Evolutionary conservation across 257 asterid species (phyloP).

Genomic region (Verbena officinalis): DNA sequence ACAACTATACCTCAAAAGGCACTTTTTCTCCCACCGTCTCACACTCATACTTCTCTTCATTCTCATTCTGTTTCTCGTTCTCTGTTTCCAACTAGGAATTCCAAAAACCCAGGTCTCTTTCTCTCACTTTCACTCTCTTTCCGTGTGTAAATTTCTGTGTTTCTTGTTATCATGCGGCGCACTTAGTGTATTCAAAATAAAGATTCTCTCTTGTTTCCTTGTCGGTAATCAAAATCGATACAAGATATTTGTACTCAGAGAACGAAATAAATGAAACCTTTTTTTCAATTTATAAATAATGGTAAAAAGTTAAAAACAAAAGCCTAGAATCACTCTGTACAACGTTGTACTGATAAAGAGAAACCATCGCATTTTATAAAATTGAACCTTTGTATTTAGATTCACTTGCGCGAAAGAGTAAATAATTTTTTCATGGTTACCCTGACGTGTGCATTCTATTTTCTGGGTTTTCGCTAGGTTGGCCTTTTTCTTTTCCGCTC

Average conservation of each 20-base stretch:
- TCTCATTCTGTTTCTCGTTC: too few species aligned
- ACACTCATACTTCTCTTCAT: slow-evolving; percentile 23
- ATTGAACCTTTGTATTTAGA: neutral
- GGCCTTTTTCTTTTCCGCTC: too few species aligned
- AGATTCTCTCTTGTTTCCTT: slow-evolving; percentile 20
- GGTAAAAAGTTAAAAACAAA: neutral
- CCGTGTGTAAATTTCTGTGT: neutral
- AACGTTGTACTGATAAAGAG: neutral
- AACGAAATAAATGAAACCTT: neutral
- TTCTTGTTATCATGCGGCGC: neutral
- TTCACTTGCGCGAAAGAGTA: neutral
- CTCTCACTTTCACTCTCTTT: slow-evolving; percentile 1
- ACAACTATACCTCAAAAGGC: slow-evolving; percentile 24
- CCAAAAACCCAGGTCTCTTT: slow-evolving; percentile 27
- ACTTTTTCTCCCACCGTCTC: slow-evolving; percentile 13
- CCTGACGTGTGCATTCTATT: neutral
- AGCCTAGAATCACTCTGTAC: neutral
- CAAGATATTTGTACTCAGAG: neutral
- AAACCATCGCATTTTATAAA: neutral
- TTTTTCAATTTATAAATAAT: too few species aligned
- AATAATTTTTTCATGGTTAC: neutral
- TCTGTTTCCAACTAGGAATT: slow-evolving; percentile 17
- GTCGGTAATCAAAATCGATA: neutral
- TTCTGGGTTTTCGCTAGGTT: neutral
- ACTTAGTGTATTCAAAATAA: neutral